phyloP scores from a whole-genome alignment of 169 alveolate genomes.

The Plasmodium gaboni region DNA sequence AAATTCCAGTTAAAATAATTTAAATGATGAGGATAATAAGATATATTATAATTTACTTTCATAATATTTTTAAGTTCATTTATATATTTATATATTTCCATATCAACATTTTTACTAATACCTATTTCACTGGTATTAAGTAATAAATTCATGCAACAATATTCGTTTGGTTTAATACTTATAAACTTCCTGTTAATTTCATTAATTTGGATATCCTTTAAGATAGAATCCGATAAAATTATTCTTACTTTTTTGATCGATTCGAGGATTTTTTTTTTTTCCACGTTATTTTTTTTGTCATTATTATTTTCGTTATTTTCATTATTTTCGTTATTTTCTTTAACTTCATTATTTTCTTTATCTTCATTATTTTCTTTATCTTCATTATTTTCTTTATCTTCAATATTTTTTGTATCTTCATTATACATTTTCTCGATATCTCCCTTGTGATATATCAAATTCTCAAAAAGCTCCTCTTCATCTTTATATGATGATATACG shows the following conservation, averaged over 20 bases:
- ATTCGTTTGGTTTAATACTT: slow-evolving; percentile 7
- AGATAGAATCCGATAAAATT: too few relatives aligned
- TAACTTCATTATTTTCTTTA: too few relatives aligned
- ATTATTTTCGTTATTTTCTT: too few relatives aligned
- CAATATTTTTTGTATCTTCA: neutral
- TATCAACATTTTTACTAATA: neutral
- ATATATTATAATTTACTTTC: neutral
- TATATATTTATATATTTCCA: neutral
- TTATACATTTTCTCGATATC: neutral
- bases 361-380: too few relatives aligned
- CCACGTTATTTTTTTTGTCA: too few relatives aligned
- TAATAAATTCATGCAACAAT: slow-evolving; percentile 30
- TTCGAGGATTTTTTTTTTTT: too few relatives aligned
- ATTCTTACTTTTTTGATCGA: too few relatives aligned
- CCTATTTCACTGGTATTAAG: neutral
- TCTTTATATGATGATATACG: neutral
- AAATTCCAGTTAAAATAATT: slow-evolving; percentile 29
- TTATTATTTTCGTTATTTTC: too few relatives aligned
- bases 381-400: neutral
- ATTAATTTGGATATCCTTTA: too few relatives aligned
- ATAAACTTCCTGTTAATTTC: neutral
- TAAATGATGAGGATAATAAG: slow-evolving; percentile 32
- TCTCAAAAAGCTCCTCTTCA: slow-evolving; percentile 1
- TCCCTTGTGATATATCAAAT: neutral
- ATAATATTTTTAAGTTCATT: neutral